phyloP scores from a whole-genome alignment of 139 green algal species.

The Chlamydomonas schloesseri region DNA sequence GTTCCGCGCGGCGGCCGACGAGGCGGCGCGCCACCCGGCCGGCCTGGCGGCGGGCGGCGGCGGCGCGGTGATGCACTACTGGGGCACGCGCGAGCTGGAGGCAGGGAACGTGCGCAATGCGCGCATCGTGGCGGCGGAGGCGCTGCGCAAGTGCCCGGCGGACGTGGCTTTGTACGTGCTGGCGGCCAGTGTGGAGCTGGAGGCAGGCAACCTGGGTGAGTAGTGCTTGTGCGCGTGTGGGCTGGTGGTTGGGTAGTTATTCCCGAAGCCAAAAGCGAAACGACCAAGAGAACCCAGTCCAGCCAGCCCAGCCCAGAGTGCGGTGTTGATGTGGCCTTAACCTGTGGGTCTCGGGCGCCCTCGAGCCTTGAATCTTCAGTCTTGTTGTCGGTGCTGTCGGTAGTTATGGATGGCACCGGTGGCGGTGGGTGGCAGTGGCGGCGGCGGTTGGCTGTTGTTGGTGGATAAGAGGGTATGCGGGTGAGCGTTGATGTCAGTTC shows the following conservation, averaged over 20 bases:
- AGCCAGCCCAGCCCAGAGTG: too few species aligned
- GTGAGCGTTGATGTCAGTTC: too few species aligned
- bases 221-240: background rate
- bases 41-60: conserved; percentile 40
- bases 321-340: too few species aligned
- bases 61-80: conserved; percentile 58
- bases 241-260: background rate
- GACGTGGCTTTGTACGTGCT: conserved; percentile 48
- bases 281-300: too few species aligned
- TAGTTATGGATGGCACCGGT: too few species aligned
- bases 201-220: conserved; percentile 35
- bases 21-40: conserved; percentile 52
- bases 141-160: conserved; percentile 52
- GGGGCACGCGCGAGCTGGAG: conserved; percentile 69
- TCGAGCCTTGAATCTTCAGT: too few species aligned
- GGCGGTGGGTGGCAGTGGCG: too few species aligned
- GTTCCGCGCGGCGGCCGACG: conserved; percentile 57
- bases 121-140: conserved; percentile 48
- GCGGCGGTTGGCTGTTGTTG: too few species aligned
- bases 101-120: conserved; percentile 64
- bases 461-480: too few species aligned
- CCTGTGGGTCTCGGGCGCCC: too few species aligned
- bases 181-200: conserved; percentile 41
- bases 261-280: too few species aligned
- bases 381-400: too few species aligned